A percentile compares a stretch with the other conserved stretches of the same genome.
These are phyloP conservation scores for Epichloe scottii DNA, from an alignment of 2,329 filamentous ascomycete species.

Conservation along the genomic window DNA sequence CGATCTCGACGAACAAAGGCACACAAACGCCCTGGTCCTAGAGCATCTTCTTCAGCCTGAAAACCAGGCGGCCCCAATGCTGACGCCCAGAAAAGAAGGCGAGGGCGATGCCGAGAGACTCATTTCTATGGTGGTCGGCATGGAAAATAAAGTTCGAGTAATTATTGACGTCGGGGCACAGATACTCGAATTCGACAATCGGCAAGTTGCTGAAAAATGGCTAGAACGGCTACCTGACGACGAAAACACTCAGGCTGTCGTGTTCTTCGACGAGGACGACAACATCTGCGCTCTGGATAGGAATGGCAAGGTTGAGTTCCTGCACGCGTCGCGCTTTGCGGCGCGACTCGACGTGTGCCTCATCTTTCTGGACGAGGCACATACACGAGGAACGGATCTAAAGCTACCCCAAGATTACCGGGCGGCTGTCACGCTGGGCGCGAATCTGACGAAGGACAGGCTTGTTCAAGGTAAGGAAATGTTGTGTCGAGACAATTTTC, in stretches of 20 bases:
- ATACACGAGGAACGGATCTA: slow-evolving; percentile 59
- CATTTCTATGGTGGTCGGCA: slow-evolving; percentile 25
- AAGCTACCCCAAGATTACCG: slow-evolving; percentile 44
- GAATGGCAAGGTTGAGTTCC: slow-evolving; percentile 28
- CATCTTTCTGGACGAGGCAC: slow-evolving; percentile 57
- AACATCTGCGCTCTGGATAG: slow-evolving; percentile 41
- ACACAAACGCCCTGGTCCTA: slow-evolving; percentile 58
- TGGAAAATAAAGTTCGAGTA: slow-evolving; percentile 35
- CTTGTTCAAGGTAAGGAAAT: slow-evolving; percentile 48
- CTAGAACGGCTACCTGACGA: slow-evolving; percentile 17
- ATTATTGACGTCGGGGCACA: slow-evolving; percentile 62
- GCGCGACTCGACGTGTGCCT: slow-evolving; percentile 45
- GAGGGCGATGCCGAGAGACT: slow-evolving; percentile 24
- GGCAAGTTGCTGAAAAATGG: slow-evolving; percentile 41
- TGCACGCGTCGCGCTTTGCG: slow-evolving; percentile 47
- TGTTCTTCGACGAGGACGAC: slow-evolving; percentile 47
- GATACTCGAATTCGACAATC: slow-evolving; percentile 51
- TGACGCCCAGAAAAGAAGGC: background rate
- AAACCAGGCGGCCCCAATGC: slow-evolving; percentile 24
- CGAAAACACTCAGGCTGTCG: slow-evolving; percentile 17
- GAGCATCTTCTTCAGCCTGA: slow-evolving; percentile 41
- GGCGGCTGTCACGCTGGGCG: slow-evolving; percentile 56
- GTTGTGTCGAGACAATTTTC: too few species aligned
- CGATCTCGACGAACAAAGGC: slow-evolving; percentile 39
- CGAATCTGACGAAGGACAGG: slow-evolving; percentile 53